These are phyloP conservation scores for Arxiozyma slooffiae DNA, from an alignment of 1,139 yeast species.

Conservation along the genomic window DNA sequence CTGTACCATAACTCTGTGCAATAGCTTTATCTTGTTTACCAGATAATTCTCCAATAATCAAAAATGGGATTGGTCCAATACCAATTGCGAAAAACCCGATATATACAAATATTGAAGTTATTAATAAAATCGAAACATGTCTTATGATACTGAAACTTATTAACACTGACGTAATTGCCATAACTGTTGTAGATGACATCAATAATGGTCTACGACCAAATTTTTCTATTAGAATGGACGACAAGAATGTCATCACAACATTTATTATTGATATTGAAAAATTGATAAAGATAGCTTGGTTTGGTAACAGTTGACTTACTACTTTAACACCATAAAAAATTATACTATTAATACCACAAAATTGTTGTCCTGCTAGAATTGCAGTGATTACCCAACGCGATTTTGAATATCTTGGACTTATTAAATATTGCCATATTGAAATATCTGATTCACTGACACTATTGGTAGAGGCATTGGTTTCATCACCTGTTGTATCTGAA, in stretches of 20 bases:
- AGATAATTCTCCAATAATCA: slow-evolving; percentile 80
- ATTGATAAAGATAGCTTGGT: slow-evolving; percentile 54
- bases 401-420: slow-evolving; percentile 41
- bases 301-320: slow-evolving; percentile 51
- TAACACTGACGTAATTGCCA: slow-evolving; percentile 56
- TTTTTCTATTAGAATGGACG: slow-evolving; percentile 65
- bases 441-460: slow-evolving; percentile 3
- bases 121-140: slow-evolving; percentile 44
- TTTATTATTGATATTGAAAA: slow-evolving; percentile 66
- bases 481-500: background rate
- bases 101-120: slow-evolving; percentile 58
- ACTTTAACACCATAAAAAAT: slow-evolving; percentile 91
- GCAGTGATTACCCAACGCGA: slow-evolving; percentile 62
- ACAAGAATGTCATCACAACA: slow-evolving; percentile 56
- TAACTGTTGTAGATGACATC: slow-evolving; percentile 51
- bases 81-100: slow-evolving; percentile 85
- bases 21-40: slow-evolving; percentile 70
- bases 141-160: slow-evolving; percentile 58
- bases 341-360: slow-evolving; percentile 87
- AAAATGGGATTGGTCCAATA: slow-evolving; percentile 88
- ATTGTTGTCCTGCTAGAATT: slow-evolving; percentile 77
- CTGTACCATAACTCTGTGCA: slow-evolving; percentile 89
- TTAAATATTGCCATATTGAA: slow-evolving; percentile 36
- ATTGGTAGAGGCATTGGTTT: too few species aligned
- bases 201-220: slow-evolving; percentile 71